A percentile compares a stretch with the other conserved stretches of the same genome.
Evolutionary conservation across 2,329 filamentous ascomycete species (phyloP).

Genomic region (Furcasterigmium sp.): DNA sequence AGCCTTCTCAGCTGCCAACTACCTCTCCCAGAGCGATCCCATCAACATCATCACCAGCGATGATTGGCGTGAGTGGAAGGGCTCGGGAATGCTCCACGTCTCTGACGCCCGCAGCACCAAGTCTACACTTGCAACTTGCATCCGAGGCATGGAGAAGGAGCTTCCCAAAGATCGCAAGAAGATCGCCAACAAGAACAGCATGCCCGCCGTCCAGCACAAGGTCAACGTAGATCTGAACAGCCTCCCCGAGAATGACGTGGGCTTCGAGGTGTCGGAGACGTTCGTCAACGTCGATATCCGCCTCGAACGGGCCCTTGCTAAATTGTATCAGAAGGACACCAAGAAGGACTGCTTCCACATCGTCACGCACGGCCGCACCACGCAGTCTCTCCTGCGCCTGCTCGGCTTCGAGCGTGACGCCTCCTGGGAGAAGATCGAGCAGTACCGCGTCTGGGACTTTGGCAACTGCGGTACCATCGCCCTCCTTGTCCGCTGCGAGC

Average conservation of each 20-base stretch:
- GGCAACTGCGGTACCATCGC: neutral
- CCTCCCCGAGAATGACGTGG: neutral
- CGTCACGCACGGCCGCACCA: neutral
- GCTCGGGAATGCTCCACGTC: neutral
- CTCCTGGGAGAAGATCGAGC: neutral
- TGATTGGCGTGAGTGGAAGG: neutral
- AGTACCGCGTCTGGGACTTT: conserved; percentile 1
- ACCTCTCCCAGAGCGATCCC: neutral
- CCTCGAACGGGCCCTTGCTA: neutral
- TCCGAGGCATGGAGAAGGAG: neutral
- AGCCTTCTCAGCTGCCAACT: neutral
- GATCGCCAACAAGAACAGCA: too few relatives aligned
- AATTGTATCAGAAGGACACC: neutral
- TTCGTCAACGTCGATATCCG: conserved; percentile 1
- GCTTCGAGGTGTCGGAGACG: neutral
- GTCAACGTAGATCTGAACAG: neutral
- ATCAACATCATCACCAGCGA: neutral
- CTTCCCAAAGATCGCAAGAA: too few relatives aligned
- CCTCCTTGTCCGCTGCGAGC: neutral
- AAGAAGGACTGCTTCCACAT: neutral
- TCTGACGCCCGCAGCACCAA: neutral
- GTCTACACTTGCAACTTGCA: neutral
- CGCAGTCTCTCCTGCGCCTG: neutral
- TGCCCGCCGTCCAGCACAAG: neutral
- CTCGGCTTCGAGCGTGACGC: neutral